phyloP scores from a whole-genome alignment of 2,329 filamentous ascomycete species.

The Pseudogymnoascus sp. region DNA sequence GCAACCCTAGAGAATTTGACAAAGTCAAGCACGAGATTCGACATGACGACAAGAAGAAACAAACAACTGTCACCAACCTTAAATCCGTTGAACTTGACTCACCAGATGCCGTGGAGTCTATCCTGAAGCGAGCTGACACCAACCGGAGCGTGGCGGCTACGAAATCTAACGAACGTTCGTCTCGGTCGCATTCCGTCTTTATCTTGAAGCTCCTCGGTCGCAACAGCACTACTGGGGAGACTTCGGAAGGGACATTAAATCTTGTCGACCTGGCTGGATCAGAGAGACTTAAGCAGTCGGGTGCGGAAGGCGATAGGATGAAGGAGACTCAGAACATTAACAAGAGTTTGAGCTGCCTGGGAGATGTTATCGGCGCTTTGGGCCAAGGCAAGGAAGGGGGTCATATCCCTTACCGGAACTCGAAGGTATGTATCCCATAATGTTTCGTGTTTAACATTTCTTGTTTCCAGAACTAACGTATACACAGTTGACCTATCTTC shows the following conservation, averaged over 20 bases:
- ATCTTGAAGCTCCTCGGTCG: constrained; percentile 70
- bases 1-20: constrained; percentile 59
- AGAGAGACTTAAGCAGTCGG: constrained; percentile 79
- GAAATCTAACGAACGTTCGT: constrained; percentile 93
- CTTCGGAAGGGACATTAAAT: constrained; percentile 87
- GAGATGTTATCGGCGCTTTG: constrained; percentile 91
- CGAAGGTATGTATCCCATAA: constrained; percentile 51
- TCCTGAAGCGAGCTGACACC: constrained; percentile 69
- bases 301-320: constrained; percentile 76
- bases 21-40: constrained; percentile 84
- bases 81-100: constrained; percentile 70
- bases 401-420: constrained; percentile 92
- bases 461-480: constrained; percentile 15
- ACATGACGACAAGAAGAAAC: constrained; percentile 73
- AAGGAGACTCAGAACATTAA: constrained; percentile 98
- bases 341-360: constrained; percentile 81
- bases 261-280: constrained; percentile 92
- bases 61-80: constrained; percentile 74
- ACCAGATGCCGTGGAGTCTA: constrained; percentile 67
- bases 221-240: constrained; percentile 67
- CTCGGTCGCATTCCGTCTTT: constrained; percentile 91
- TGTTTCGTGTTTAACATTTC: background rate
- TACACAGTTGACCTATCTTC: constrained; percentile 70
- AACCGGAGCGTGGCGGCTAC: constrained; percentile 92
- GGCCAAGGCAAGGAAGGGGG: constrained; percentile 67